These are phyloP conservation scores for Apiotrichum domesticum DNA, from an alignment of 1,284 basidiomycete species.

Conservation along the genomic window DNA sequence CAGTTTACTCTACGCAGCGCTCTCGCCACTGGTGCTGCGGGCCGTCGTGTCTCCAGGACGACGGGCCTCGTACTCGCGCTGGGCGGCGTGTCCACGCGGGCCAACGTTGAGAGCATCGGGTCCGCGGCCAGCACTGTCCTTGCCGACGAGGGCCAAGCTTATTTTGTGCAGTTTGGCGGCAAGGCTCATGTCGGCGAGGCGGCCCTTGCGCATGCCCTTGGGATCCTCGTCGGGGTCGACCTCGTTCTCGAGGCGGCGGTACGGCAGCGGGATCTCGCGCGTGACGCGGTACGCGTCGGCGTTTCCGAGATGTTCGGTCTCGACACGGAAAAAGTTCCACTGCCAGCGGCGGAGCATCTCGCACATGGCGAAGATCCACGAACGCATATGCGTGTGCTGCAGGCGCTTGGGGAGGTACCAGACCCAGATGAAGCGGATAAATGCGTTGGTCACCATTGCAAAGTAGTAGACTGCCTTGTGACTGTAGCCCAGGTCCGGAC, in stretches of 20 bases:
- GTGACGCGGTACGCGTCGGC: conserved; percentile 33
- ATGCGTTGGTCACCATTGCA: conserved; percentile 57
- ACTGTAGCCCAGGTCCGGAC: conserved; percentile 67
- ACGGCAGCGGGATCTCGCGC: conserved; percentile 41
- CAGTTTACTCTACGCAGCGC: not conserved
- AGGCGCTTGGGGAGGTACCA: conserved; percentile 62
- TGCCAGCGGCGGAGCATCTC: conserved; percentile 78
- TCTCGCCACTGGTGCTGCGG: not conserved
- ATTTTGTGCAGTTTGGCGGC: not conserved
- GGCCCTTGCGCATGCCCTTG: not conserved
- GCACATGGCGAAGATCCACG: conserved; percentile 63
- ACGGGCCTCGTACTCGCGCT: conserved; percentile 41
- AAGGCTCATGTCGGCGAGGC: not conserved
- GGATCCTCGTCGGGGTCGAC: conserved; percentile 23
- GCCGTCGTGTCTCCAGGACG: conserved; percentile 27
- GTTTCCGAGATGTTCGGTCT: conserved; percentile 48
- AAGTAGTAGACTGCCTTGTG: conserved; percentile 50
- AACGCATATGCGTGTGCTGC: conserved; percentile 54
- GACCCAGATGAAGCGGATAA: conserved; percentile 76
- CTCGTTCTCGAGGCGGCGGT: conserved; percentile 21
- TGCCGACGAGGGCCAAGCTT: conserved; percentile 1
- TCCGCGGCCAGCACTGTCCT: conserved; percentile 20
- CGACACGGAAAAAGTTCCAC: conserved; percentile 69
- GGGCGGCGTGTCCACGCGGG: conserved; percentile 26
- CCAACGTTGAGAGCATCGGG: conserved; percentile 32